Evolutionary conservation across 495 filamentous ascomycete genomes (phyloP).

Genomic region (Aspergillus avenaceus): DNA sequence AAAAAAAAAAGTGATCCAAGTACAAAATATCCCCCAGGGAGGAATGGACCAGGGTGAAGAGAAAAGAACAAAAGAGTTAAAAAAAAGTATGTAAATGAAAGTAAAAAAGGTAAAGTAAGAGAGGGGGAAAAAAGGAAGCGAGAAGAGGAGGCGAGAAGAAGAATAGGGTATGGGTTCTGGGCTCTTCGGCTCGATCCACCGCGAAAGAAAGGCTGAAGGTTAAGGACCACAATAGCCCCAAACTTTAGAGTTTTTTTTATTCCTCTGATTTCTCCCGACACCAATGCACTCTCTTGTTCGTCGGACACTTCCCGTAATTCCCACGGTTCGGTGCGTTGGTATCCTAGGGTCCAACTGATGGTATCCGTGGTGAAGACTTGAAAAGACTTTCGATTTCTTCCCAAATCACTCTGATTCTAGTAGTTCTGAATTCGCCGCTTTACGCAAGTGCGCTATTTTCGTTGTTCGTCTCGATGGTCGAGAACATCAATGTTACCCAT

Average conservation of each 20-base stretch:
- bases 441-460: neutral
- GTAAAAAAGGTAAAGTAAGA: constrained; percentile 7
- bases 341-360: neutral
- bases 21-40: constrained; percentile 23
- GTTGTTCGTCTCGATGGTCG: neutral
- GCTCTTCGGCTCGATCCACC: no score
- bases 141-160: constrained; percentile 1
- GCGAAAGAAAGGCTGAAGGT: neutral
- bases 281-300: neutral
- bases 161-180: neutral
- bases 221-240: neutral
- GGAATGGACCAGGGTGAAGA: constrained; percentile 22
- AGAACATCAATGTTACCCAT: neutral
- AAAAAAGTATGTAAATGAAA: constrained; percentile 13
- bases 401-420: neutral
- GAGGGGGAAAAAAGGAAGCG: constrained; percentile 1
- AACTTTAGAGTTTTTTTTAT: neutral
- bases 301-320: neutral
- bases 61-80: constrained; percentile 26
- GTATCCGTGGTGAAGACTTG: neutral
- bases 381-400: neutral
- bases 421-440: no score
- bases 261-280: neutral
- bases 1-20: constrained; percentile 18
- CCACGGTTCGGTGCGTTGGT: neutral